These are phyloP conservation scores for Cucurbita maxima DNA, from an alignment of 306 rosid species.

Conservation along the genomic window DNA sequence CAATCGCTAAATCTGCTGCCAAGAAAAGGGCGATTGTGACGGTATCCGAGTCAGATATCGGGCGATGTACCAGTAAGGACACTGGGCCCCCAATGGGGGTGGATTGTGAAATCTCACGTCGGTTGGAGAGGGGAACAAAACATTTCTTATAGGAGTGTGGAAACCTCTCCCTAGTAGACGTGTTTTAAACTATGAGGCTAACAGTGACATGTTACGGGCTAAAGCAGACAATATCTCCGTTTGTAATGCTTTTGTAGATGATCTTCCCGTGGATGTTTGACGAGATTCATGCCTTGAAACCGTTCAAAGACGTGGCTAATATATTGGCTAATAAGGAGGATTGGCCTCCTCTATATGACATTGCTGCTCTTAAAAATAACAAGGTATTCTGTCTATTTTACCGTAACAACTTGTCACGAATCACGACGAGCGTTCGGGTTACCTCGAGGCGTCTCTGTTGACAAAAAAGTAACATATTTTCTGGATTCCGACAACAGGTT, in stretches of 20 bases:
- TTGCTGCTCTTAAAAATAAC: constrained; percentile 49
- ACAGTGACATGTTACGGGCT: too few species aligned
- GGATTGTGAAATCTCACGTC: too few species aligned
- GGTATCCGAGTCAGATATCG: too few species aligned
- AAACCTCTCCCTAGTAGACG: too few species aligned
- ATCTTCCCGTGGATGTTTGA: constrained; percentile 96
- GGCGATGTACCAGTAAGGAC: too few species aligned
- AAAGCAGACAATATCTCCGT: too few species aligned
- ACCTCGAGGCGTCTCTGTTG: neutral
- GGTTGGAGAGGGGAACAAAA: too few species aligned
- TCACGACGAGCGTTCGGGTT: neutral
- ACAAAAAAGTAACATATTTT: neutral
- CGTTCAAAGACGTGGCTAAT: constrained; percentile 63
- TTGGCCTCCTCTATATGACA: constrained; percentile 64
- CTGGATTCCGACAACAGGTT: constrained; percentile 28
- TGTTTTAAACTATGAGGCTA: too few species aligned
- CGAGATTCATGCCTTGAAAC: constrained; percentile 69
- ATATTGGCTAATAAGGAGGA: constrained; percentile 66
- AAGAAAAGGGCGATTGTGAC: too few species aligned
- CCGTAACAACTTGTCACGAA: neutral
- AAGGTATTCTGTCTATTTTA: constrained; percentile 26
- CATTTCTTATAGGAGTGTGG: too few species aligned
- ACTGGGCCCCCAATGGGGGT: too few species aligned
- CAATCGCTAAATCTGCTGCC: too few species aligned
- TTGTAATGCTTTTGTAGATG: constrained; percentile 37